Percentiles rank a stretch among this genome's conserved stretches.
Evolutionary conservation across 805 yeast genomes (phyloP).

Genomic region (Schwanniomyces sp.): DNA sequence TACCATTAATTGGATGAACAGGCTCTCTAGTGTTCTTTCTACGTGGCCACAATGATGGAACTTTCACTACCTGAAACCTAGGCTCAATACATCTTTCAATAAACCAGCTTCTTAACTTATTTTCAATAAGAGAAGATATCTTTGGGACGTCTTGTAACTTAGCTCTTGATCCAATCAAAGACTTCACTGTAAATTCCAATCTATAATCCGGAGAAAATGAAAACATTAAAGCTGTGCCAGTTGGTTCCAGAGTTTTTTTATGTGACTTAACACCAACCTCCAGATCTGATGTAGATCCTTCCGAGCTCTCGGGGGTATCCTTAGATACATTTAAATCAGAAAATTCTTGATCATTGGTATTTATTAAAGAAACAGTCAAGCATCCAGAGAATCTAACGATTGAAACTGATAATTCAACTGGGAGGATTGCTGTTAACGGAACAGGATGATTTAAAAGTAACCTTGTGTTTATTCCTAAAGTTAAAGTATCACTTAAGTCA

Average conservation of each 20-base stretch:
- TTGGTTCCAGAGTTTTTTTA: conserved; percentile 18
- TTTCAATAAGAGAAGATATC: conserved; percentile 80
- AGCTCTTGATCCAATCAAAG: conserved; percentile 89
- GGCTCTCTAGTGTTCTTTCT: conserved; percentile 39
- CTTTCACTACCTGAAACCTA: conserved; percentile 75
- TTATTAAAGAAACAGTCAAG: conserved; percentile 69
- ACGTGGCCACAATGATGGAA: conserved; percentile 87
- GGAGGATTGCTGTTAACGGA: conserved; percentile 81
- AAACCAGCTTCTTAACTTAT: conserved; percentile 82
- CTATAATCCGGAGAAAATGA: conserved; percentile 91
- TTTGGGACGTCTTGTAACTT: conserved; percentile 93
- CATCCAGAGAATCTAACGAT: conserved; percentile 91
- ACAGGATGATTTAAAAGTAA: conserved; percentile 79
- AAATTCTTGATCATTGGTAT: conserved; percentile 40
- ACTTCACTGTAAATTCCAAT: conserved; percentile 83
- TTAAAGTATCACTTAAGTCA: conserved; percentile 81
- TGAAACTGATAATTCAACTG: conserved; percentile 81
- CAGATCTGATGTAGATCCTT: not conserved
- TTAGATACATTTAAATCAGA: conserved; percentile 10
- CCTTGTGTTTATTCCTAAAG: conserved; percentile 82
- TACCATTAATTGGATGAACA: conserved; percentile 4
- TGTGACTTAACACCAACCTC: conserved; percentile 5
- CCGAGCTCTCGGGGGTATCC: not conserved
- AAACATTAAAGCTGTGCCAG: conserved; percentile 75
- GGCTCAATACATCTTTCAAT: conserved; percentile 94